Percentiles rank a stretch among this genome's conserved stretches.
Evolutionary conservation across 768 basidiomycete species (phyloP).

Genomic region (Lactarius sanguifluus): DNA sequence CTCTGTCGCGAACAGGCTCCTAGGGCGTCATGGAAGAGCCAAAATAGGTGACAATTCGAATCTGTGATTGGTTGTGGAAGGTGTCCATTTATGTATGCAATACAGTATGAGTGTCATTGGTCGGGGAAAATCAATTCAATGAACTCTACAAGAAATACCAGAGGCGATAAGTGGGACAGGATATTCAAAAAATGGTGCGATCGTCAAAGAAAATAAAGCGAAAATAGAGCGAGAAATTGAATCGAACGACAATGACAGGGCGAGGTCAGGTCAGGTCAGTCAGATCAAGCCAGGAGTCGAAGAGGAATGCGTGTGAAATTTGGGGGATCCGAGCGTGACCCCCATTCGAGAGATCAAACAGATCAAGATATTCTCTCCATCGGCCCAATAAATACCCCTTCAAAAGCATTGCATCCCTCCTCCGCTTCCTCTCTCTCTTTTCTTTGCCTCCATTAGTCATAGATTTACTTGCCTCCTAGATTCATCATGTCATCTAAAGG

Average conservation of each 20-base stretch:
- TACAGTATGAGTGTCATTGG: conserved; percentile 16
- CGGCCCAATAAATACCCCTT: conserved; percentile 28
- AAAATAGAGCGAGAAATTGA: conserved; percentile 6
- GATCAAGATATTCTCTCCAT: conserved; percentile 1
- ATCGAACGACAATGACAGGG: conserved; percentile 5
- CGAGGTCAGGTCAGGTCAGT: too few relatives aligned
- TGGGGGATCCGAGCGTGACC: conserved; percentile 21
- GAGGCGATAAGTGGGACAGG: not conserved
- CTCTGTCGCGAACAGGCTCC: conserved; percentile 18
- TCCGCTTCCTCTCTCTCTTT: not conserved
- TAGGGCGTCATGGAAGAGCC: conserved; percentile 2
- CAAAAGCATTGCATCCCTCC: not conserved
- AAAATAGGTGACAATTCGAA: not conserved
- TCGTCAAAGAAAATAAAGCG: not conserved
- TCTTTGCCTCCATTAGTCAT: conserved; percentile 11
- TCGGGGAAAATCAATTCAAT: conserved; percentile 1
- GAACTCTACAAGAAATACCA: not conserved
- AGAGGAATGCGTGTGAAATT: conserved; percentile 26
- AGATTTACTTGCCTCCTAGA: conserved; percentile 10
- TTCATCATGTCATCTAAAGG: conserved; percentile 30
- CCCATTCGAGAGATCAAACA: conserved; percentile 6
- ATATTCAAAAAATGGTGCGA: not conserved
- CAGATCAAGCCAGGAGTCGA: not conserved
- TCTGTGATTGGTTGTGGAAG: conserved; percentile 7
- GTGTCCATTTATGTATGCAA: not conserved